Evolutionary conservation across 106 monocot genomes (phyloP), one percentile per base, ranked within the genome.

Genomic region (Apostasia ramifera): DNA sequence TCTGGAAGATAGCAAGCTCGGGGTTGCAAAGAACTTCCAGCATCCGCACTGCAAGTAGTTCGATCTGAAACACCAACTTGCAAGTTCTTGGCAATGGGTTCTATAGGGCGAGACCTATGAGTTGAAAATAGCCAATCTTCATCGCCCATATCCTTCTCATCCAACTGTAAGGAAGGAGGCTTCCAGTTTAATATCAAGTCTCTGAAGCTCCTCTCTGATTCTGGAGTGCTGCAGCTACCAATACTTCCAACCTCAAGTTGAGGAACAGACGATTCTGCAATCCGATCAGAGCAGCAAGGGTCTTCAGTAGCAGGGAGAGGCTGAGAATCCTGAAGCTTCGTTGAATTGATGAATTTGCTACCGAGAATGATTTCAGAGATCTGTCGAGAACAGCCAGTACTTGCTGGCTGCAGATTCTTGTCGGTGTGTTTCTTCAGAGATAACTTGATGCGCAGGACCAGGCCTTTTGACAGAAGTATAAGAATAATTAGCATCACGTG

Each of bases 391-490:
- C 61, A 8, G 61, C 61, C 26, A n/a, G 45, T 13, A 15, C 40
- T 44, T 53, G 57, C 40, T 61, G 60, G 52, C 66, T 58, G 41
- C 0, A 55, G 26, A 57, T 69, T 57, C 45, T 57, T 67, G 5
- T 54, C 40, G 7, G 63, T 74, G 26, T 48, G 53, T 14, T 10
- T 55, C 55, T 48, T 52, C 12, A 62, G 59, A 49, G 81, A 72
- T 61, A 89, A 68, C 78, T 74, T 79, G 42, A 94, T 79, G 1
- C 81, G 81, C 4, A 94, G 59, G 4, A 75, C 73, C 40, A 48
- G 59, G 3, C 76, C 82, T 86, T 44, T 7, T 66, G 9, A 44
- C 11, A 55, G 40, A n/a, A 48, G 43, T 51, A 48, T 9, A 4
- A 56, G 2, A 10, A 39, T 41, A 44, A 9, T 49, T 4, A n/a